phyloP scores from a whole-genome alignment of 2,329 filamentous ascomycete genomes.

The Colletotrichum higginsianum region DNA sequence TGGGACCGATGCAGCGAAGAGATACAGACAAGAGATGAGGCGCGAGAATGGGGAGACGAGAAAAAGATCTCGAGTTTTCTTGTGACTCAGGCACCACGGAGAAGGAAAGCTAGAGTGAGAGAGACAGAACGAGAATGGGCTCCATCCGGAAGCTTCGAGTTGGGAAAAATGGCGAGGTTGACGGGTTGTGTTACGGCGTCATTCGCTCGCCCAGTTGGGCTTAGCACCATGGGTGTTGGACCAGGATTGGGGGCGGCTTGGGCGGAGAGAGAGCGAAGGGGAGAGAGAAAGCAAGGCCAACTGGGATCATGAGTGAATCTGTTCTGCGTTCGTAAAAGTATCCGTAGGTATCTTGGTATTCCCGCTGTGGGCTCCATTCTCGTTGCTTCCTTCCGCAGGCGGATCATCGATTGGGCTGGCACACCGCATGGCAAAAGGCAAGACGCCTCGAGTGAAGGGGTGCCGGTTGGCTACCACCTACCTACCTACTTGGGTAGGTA shows the following conservation, averaged over 20 bases:
- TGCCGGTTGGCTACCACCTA: no score
- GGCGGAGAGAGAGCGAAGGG: slow-evolving; percentile 22
- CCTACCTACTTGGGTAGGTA: no score
- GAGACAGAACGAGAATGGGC: background rate
- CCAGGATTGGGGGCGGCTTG: slow-evolving; percentile 29
- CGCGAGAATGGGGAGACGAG: slow-evolving; percentile 2
- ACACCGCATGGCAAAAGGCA: slow-evolving; percentile 16
- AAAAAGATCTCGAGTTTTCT: slow-evolving; percentile 38
- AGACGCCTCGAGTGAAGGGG: background rate
- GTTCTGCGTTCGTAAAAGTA: no score
- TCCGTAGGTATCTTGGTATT: background rate
- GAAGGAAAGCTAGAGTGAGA: slow-evolving; percentile 5
- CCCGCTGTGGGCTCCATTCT: slow-evolving; percentile 4
- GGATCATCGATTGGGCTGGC: slow-evolving; percentile 39
- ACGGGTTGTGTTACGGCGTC: slow-evolving; percentile 41
- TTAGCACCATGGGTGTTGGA: slow-evolving; percentile 31
- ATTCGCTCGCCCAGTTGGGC: slow-evolving; percentile 35
- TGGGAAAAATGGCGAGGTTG: slow-evolving; percentile 43
- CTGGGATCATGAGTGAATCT: slow-evolving; percentile 18
- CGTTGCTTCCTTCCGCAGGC: slow-evolving; percentile 23
- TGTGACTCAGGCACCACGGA: slow-evolving; percentile 46
- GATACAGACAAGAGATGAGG: slow-evolving; percentile 21
- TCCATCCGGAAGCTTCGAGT: slow-evolving; percentile 3
- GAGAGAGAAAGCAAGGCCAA: slow-evolving; percentile 15
- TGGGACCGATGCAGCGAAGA: slow-evolving; percentile 1